These are phyloP conservation scores for Pisolithus thermaeus DNA, from an alignment of 1,284 basidiomycete genomes.

Conservation along the genomic window DNA sequence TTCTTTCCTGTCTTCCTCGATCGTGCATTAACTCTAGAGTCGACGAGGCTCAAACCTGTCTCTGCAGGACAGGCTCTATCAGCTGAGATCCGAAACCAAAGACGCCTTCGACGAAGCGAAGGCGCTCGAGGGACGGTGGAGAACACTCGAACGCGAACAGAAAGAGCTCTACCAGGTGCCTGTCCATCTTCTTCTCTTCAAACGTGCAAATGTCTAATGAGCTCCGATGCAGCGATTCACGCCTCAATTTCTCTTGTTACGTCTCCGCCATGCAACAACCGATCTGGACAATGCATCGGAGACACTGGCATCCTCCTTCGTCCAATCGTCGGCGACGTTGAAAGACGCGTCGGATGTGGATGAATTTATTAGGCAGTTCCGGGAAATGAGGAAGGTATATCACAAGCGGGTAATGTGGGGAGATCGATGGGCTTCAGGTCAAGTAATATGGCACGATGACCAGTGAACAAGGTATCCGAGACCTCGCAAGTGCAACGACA, in stretches of 20 bases:
- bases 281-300: slow-evolving; percentile 88
- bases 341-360: slow-evolving; percentile 64
- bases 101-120: slow-evolving; percentile 83
- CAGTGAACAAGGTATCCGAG: slow-evolving; percentile 15
- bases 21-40: slow-evolving; percentile 6
- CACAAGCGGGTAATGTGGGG: slow-evolving; percentile 89
- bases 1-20: slow-evolving; percentile 11
- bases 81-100: slow-evolving; percentile 72
- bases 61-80: slow-evolving; percentile 68
- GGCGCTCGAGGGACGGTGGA: slow-evolving; percentile 73
- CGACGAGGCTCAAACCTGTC: slow-evolving; percentile 60
- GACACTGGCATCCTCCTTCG: slow-evolving; percentile 71
- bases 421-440: slow-evolving; percentile 77
- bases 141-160: slow-evolving; percentile 81
- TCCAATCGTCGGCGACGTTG: slow-evolving; percentile 48
- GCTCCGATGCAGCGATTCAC: slow-evolving; percentile 61
- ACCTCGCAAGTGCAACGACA: no score
- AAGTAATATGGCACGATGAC: slow-evolving; percentile 76
- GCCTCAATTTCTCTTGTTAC: slow-evolving; percentile 80
- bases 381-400: slow-evolving; percentile 77
- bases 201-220: slow-evolving; percentile 2
- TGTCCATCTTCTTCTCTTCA: slow-evolving; percentile 12
- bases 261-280: slow-evolving; percentile 78
- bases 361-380: slow-evolving; percentile 84
- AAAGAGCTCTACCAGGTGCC: slow-evolving; percentile 78